Evolutionary conservation across 2,329 filamentous ascomycete species (phyloP).

Genomic region (Orbilia oligospora): DNA sequence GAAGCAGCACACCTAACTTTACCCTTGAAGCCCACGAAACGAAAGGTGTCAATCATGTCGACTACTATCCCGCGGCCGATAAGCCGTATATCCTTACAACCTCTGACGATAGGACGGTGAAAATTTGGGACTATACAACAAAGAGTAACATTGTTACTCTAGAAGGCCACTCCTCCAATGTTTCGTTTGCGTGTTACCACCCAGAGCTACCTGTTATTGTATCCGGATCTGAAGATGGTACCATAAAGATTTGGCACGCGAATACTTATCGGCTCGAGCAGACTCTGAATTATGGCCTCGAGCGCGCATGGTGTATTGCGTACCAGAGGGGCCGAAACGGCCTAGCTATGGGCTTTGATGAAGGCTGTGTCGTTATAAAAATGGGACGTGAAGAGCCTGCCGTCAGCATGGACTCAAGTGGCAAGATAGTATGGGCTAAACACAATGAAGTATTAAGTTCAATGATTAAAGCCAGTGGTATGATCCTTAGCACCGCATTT

Average conservation of each 20-base stretch:
- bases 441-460: conserved; percentile 96
- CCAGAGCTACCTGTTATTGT: conserved; percentile 97
- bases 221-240: conserved; percentile 96
- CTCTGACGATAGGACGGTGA: conserved; percentile 95
- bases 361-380: conserved; percentile 97
- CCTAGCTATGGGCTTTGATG: conserved; percentile 95
- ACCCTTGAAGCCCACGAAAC: conserved; percentile 81
- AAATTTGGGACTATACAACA: conserved; percentile 99
- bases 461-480: conserved; percentile 89
- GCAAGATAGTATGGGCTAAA: conserved; percentile 95
- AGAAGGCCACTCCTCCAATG: conserved; percentile 97
- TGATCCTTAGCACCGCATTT: background rate
- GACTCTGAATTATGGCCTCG: conserved; percentile 93
- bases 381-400: conserved; percentile 97
- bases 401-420: conserved; percentile 95
- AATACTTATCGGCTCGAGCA: conserved; percentile 98
- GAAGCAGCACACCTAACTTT: conserved; percentile 93
- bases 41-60: conserved; percentile 86
- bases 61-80: conserved; percentile 83
- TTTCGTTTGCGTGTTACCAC: conserved; percentile 98
- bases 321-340: conserved; percentile 96
- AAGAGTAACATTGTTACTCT: conserved; percentile 97
- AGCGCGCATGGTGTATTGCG: conserved; percentile 96
- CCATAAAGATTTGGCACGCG: conserved; percentile 97
- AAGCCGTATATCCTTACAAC: conserved; percentile 93